phyloP scores from a whole-genome alignment of 2,329 filamentous ascomycete species.

The Byssothecium circinans region DNA sequence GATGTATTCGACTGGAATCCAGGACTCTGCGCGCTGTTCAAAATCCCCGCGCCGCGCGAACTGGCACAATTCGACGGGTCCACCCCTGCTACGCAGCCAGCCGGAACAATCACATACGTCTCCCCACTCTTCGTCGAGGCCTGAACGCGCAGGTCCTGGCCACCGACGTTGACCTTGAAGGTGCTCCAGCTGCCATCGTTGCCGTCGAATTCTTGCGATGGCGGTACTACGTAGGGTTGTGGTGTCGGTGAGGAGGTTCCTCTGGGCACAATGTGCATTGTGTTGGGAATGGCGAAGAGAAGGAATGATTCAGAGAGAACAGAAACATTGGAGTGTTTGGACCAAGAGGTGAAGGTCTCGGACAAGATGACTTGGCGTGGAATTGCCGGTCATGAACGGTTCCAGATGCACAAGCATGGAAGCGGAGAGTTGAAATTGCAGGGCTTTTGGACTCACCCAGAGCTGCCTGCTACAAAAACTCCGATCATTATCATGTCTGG shows the following conservation, averaged over 20 bases:
- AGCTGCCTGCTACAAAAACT: too few relatives aligned
- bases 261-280: constrained; percentile 25
- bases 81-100: constrained; percentile 33
- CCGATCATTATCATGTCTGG: too few relatives aligned
- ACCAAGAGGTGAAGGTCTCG: too few relatives aligned
- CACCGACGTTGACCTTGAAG: constrained; percentile 45
- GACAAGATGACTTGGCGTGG: too few relatives aligned
- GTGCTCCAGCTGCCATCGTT: constrained; percentile 48
- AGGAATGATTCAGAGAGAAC: background rate
- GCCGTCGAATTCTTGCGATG: constrained; percentile 42
- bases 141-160: constrained; percentile 43
- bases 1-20: constrained; percentile 37
- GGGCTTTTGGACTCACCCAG: too few relatives aligned
- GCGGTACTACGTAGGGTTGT: constrained; percentile 35
- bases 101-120: constrained; percentile 37
- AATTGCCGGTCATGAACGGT: too few relatives aligned
- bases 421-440: too few relatives aligned
- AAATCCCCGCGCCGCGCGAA: constrained; percentile 33
- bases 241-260: constrained; percentile 14
- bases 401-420: too few relatives aligned
- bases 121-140: constrained; percentile 38
- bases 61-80: constrained; percentile 35
- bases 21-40: constrained; percentile 30
- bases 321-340: background rate
- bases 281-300: constrained; percentile 13